Conservation (phyloP, 768 basidiomycete genomes). For the Dentipellis fragilis region DNA sequence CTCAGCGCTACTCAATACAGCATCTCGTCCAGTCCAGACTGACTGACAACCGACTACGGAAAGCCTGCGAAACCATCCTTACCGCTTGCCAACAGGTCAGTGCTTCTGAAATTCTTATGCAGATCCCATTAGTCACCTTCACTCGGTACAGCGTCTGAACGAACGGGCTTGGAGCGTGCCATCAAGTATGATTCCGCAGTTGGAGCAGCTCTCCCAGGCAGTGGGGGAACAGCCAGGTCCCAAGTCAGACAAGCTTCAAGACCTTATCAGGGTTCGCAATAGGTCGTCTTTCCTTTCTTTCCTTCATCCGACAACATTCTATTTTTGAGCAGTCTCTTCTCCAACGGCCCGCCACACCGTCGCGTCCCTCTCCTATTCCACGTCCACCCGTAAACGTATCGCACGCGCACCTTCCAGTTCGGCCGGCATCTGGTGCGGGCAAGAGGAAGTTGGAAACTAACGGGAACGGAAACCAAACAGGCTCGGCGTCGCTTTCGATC, state of each 20-base stretch:
- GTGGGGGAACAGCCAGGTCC: constrained; percentile 3
- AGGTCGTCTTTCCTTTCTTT: constrained; percentile 1
- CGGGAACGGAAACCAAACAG: background rate
- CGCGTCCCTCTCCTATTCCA: background rate
- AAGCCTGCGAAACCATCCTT: constrained; percentile 32
- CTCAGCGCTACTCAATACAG: constrained; percentile 12
- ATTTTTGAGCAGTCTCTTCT: constrained; percentile 7
- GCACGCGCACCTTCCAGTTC: too few species aligned
- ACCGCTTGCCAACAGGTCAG: constrained; percentile 32
- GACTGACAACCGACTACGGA: constrained; percentile 21
- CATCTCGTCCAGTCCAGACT: constrained; percentile 23
- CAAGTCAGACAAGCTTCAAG: constrained; percentile 6
- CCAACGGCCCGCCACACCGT: background rate
- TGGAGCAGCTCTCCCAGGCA: constrained; percentile 5
- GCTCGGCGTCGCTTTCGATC: background rate
- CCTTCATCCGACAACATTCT: background rate
- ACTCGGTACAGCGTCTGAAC: constrained; percentile 7
- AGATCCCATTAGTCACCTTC: constrained; percentile 2
- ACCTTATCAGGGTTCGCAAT: constrained; percentile 13
- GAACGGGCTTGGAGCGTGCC: constrained; percentile 8
- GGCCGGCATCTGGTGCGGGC: too few species aligned
- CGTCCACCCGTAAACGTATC: background rate
- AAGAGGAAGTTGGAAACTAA: too few species aligned
- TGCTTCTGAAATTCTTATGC: constrained; percentile 3
- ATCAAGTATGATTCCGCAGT: constrained; percentile 1